phyloP scores from a whole-genome alignment of 352 stramenopile genomes.

The Phytophthora pluvialis region DNA sequence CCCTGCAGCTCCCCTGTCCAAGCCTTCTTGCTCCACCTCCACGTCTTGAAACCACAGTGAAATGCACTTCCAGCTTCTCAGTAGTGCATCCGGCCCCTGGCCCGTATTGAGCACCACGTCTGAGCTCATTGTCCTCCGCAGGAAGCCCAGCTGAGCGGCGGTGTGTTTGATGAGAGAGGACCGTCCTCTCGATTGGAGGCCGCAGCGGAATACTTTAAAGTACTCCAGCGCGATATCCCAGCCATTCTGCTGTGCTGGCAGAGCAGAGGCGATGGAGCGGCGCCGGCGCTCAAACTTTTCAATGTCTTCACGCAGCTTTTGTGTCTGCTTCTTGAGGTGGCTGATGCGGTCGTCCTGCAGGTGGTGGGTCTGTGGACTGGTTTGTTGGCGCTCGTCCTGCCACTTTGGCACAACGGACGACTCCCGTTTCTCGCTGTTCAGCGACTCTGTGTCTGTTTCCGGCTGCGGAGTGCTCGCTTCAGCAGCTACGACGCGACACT shows the following conservation, averaged over 20 bases:
- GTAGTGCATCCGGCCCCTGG: slow-evolving; percentile 16
- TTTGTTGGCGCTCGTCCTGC: not conserved
- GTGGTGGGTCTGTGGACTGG: not conserved
- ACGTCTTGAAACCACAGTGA: slow-evolving; percentile 28
- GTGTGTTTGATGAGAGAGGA: not conserved
- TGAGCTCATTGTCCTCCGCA: slow-evolving; percentile 10
- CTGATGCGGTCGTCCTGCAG: slow-evolving; percentile 5
- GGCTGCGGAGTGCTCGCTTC: slow-evolving; percentile 2
- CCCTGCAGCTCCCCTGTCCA: slow-evolving; percentile 6
- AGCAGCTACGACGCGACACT: not conserved
- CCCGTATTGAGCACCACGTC: slow-evolving; percentile 18
- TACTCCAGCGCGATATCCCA: slow-evolving; percentile 21
- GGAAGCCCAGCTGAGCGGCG: slow-evolving; percentile 14
- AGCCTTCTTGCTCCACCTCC: slow-evolving; percentile 8
- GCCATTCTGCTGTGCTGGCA: slow-evolving; percentile 3
- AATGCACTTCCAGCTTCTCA: slow-evolving; percentile 25
- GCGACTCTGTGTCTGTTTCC: slow-evolving; percentile 24
- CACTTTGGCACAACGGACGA: not conserved
- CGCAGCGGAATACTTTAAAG: slow-evolving; percentile 17
- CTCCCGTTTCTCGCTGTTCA: slow-evolving; percentile 20
- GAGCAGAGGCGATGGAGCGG: not conserved
- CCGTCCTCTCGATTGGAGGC: slow-evolving; percentile 13
- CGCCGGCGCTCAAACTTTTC: slow-evolving; percentile 8
- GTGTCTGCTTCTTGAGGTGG: slow-evolving; percentile 16
- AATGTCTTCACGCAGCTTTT: slow-evolving; percentile 19